Evolutionary conservation across 345 rosid genomes (phyloP).

Genomic region (Microcos paniculata): DNA sequence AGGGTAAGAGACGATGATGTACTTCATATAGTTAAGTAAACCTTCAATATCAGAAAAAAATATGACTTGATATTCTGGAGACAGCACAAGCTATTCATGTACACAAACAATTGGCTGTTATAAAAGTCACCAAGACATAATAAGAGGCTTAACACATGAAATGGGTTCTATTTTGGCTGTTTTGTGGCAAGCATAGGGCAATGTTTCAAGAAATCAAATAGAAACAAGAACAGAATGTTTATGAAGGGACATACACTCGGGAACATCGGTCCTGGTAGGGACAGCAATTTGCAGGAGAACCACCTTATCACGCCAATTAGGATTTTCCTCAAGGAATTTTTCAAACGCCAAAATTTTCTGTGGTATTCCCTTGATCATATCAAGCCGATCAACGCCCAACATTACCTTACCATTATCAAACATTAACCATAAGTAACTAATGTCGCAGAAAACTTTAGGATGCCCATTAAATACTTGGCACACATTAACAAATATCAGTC

Average conservation of each 20-base stretch:
- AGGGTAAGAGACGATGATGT: background rate
- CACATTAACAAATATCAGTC: slow-evolving; percentile 1
- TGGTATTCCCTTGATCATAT: slow-evolving; percentile 67
- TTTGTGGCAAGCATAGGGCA: background rate
- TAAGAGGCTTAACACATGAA: background rate
- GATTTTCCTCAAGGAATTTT: slow-evolving; percentile 60
- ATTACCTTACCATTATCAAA: slow-evolving; percentile 43
- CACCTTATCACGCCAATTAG: slow-evolving; percentile 59
- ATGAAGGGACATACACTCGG: slow-evolving; percentile 39
- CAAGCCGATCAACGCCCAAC: slow-evolving; percentile 69
- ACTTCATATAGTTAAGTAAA: background rate
- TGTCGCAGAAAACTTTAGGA: background rate
- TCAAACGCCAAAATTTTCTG: slow-evolving; percentile 68
- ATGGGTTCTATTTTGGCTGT: no score
- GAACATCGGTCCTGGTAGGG: slow-evolving; percentile 62
- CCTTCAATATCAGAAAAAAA: background rate
- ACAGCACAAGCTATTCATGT: background rate
- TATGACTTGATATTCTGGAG: background rate
- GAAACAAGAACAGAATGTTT: background rate
- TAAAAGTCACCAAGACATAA: background rate
- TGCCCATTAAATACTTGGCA: background rate
- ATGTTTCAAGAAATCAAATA: background rate
- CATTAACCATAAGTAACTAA: slow-evolving; percentile 17
- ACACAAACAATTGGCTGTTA: background rate
- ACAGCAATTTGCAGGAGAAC: slow-evolving; percentile 66